Percentiles rank a stretch among this genome's conserved stretches.
Evolutionary conservation across 148 eudicot genomes (phyloP).

Genomic region (Vaccinium macrocarpon): DNA sequence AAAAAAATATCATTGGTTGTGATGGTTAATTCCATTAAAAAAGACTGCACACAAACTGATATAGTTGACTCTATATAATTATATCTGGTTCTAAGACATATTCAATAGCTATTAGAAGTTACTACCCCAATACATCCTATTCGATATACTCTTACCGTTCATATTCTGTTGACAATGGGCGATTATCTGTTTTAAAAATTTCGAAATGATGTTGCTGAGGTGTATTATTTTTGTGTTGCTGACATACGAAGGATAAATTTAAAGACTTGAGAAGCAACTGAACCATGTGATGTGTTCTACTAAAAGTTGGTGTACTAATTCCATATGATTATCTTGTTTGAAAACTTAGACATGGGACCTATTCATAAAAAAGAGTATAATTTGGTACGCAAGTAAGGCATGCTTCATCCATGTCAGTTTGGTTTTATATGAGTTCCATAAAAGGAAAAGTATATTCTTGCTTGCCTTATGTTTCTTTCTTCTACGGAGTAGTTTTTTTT

Average conservation of each 20-base stretch:
- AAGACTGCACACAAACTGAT: not conserved
- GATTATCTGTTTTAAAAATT: not conserved
- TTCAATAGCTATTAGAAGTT: not conserved
- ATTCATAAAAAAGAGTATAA: not conserved
- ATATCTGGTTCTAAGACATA: not conserved
- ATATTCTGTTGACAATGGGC: not conserved
- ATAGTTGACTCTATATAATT: not conserved
- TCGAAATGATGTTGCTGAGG: not conserved
- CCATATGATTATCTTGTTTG: not conserved
- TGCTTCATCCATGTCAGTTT: not conserved
- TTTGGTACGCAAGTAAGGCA: not conserved
- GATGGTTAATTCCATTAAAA: not conserved
- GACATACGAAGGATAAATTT: not conserved
- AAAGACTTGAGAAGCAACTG: not conserved
- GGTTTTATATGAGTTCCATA: not conserved
- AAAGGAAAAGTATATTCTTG: constrained; percentile 13
- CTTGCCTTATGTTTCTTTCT: constrained; percentile 3
- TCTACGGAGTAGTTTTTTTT: not conserved
- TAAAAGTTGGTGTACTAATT: not conserved
- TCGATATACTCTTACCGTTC: not conserved
- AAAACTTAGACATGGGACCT: not conserved
- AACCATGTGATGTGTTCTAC: not conserved
- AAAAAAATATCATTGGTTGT: no score
- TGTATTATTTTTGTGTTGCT: not conserved
- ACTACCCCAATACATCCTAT: not conserved